Conservation (phyloP, 2,329 filamentous ascomycete species). For the Verticillium nubilum region DNA sequence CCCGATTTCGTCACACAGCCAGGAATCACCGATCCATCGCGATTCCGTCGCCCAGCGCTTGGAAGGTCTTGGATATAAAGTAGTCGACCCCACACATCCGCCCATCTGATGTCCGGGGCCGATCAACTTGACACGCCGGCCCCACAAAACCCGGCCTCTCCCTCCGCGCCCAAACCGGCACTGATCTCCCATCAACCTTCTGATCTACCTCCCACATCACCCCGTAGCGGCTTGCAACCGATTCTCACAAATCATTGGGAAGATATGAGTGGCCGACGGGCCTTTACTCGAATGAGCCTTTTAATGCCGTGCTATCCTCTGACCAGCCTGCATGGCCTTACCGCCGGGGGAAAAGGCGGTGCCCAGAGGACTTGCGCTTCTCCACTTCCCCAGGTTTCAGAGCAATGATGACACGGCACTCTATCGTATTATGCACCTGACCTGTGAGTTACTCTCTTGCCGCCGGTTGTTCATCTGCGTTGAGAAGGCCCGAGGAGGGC, state of each 20-base stretch:
- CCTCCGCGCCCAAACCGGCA: constrained; percentile 3
- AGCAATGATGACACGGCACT: background rate
- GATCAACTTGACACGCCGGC: background rate
- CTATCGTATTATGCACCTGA: background rate
- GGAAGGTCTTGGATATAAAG: background rate
- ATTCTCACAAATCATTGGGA: background rate
- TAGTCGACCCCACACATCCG: background rate
- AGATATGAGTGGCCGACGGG: background rate
- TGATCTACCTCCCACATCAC: background rate
- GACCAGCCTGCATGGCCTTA: background rate
- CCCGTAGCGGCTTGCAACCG: background rate
- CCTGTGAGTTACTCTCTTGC: background rate
- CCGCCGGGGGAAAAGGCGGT: background rate
- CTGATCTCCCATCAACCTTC: background rate
- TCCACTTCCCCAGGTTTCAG: background rate
- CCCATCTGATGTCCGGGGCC: background rate
- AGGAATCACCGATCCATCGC: too few species aligned
- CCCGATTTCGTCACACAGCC: too few species aligned
- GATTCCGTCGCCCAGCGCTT: background rate
- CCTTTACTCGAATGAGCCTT: background rate
- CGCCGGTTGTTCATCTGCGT: background rate
- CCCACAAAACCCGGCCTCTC: background rate
- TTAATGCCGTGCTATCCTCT: background rate
- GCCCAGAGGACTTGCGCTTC: background rate
- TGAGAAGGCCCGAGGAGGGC: background rate